phyloP scores from a whole-genome alignment of 2,329 filamentous ascomycete genomes.

The Fusarium sterilihyphosum region DNA sequence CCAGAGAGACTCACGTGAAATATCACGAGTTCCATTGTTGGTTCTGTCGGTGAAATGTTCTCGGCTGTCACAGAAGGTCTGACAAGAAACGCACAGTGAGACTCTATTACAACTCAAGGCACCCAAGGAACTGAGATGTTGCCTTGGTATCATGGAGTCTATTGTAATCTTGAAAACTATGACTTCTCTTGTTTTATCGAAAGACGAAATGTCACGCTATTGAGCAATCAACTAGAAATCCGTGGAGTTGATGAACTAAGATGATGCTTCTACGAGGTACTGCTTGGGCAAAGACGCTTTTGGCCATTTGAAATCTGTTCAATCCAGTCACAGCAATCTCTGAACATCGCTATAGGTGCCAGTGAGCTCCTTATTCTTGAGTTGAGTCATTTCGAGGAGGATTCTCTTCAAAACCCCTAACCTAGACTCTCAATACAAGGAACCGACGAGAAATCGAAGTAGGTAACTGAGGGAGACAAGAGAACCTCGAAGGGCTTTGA shows the following conservation, averaged over 20 bases:
- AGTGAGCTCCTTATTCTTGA: not conserved
- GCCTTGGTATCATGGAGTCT: rapidly evolving
- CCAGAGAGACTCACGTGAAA: not conserved
- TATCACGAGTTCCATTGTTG: not conserved
- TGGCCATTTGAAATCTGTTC: rapidly evolving
- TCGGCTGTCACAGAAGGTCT: no score
- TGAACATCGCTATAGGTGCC: no score
- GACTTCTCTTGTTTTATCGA: not conserved
- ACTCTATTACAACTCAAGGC: rapidly evolving
- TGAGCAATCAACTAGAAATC: rapidly evolving
- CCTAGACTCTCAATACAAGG: not conserved
- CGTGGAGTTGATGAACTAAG: rapidly evolving
- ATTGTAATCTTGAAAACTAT: no score
- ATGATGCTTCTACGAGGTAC: rapidly evolving
- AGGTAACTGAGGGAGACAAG: not conserved
- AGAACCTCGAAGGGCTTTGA: no score
- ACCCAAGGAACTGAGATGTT: rapidly evolving
- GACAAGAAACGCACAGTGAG: not conserved
- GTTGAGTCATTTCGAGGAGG: no score
- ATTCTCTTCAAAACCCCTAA: not conserved
- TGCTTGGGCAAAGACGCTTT: no score
- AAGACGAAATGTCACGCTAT: rapidly evolving
- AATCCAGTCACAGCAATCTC: rapidly evolving
- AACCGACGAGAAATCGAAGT: not conserved
- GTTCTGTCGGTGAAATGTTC: not conserved